Conservation (phyloP, 805 yeast genomes). For the Candida qinlingensis region DNA sequence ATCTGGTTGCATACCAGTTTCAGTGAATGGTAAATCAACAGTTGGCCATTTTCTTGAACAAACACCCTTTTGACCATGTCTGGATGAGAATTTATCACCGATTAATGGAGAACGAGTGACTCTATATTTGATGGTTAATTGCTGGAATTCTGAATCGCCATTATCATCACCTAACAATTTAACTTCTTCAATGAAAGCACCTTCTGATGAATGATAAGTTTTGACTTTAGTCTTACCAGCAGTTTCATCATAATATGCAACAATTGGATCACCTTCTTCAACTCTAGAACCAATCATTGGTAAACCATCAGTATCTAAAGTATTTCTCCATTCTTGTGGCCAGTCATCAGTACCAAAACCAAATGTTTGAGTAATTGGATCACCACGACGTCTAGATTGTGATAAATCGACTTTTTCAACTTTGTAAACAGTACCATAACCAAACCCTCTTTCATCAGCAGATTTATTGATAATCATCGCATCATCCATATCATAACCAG, state of each 20-base stretch:
- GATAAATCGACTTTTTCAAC: constrained; percentile 87
- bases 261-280: constrained; percentile 93
- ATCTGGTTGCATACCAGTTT: constrained; percentile 95
- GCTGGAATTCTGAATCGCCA: constrained; percentile 72
- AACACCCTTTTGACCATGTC: constrained; percentile 98
- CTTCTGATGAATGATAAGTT: constrained; percentile 89
- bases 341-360: constrained; percentile 92
- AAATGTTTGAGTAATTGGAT: constrained; percentile 88
- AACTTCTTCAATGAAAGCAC: constrained; percentile 94
- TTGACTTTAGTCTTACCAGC: constrained; percentile 86
- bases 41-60: constrained; percentile 98
- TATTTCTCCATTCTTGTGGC: constrained; percentile 88
- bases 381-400: constrained; percentile 78
- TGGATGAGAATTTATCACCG: constrained; percentile 96
- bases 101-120: constrained; percentile 88
- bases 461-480: constrained; percentile 98
- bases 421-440: constrained; percentile 94
- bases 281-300: constrained; percentile 85
- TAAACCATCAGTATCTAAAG: constrained; percentile 86
- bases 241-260: constrained; percentile 88
- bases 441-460: constrained; percentile 97
- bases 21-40: constrained; percentile 94
- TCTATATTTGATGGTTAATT: constrained; percentile 82
- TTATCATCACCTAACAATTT: constrained; percentile 83
- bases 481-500: constrained; percentile 99